Evolutionary conservation across 495 filamentous ascomycete species (phyloP), one percentile per base, ranked within the genome.

Genomic region (Penicillium goetzii): DNA sequence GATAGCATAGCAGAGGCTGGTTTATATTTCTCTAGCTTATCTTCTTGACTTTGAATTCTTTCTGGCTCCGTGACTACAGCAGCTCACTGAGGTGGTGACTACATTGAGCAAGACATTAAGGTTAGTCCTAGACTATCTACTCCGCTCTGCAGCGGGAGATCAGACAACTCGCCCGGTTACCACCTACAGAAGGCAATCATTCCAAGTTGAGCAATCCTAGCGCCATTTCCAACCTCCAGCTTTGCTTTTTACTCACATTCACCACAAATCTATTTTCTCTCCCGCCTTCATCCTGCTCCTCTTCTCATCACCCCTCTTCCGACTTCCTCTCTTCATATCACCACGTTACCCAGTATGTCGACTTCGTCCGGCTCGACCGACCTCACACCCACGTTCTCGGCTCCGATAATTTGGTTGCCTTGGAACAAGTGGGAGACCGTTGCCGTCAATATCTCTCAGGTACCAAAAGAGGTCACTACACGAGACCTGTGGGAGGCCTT

Each of bases 371-470:
- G 26, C 4, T 53, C 50, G 30, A 30, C 30, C 17, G 25, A 15
- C 11, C 30, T 19, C 11, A 15, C 52, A 26, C 33, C 32, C n/a
- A 23, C 57, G 9, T 14, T 19, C 23, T 10, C 26, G 7, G 0
- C 33, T 12, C 30, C 30, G 52, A 56, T 25, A 17, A 17, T 58
- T 6, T 62, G 33, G 33, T 9, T 40, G 1, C 36, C 73, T 8
- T 84, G 82, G 82, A 72, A 56, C 17, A 56, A 25, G 8, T 80
- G 79, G 75, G 68, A 74, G 11, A 76, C 80, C 0, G 57, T 83
- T 2, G 74, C 70, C 14, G 40, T 85, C 30, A 72, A 67, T 19
- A 41, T 84, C 17, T 56, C 15, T 0, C 68, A 68, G 12, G 26
- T 85, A 12, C 79, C 82, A 0, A 30, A 56, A 14, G 70, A 75